Conservation (phyloP, 2,329 filamentous ascomycete genomes). For the Sporothrix schenckii region DNA sequence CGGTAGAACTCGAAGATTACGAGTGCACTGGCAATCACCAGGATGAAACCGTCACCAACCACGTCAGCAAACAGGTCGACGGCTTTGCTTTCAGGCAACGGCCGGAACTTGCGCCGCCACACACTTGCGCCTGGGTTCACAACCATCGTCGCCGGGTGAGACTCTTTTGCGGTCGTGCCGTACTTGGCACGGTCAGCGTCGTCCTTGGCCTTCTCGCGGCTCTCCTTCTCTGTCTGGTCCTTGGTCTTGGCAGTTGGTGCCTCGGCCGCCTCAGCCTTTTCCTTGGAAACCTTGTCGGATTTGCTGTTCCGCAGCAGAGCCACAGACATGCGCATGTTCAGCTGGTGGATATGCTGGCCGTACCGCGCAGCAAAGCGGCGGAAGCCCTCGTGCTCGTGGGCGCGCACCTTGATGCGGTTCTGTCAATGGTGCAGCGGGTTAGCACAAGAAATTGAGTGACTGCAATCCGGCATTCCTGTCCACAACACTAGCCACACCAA, state of each 20-base stretch:
- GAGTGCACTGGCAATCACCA: conserved; percentile 59
- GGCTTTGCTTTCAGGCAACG: conserved; percentile 66
- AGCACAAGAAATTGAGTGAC: conserved; percentile 2
- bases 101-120: conserved; percentile 64
- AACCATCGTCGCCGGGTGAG: conserved; percentile 44
- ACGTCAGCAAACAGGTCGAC: conserved; percentile 70
- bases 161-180: conserved; percentile 47
- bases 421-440: conserved; percentile 40
- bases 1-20: conserved; percentile 66
- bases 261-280: conserved; percentile 65
- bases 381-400: conserved; percentile 65
- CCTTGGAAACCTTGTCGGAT: conserved; percentile 61
- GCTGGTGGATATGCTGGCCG: conserved; percentile 66
- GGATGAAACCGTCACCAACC: conserved; percentile 64
- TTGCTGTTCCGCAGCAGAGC: conserved; percentile 60
- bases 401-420: conserved; percentile 68
- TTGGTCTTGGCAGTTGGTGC: conserved; percentile 67
- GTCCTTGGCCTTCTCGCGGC: conserved; percentile 49
- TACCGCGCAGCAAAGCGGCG: conserved; percentile 63
- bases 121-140: conserved; percentile 47
- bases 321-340: conserved; percentile 68
- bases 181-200: conserved; percentile 56
- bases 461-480: neutral
- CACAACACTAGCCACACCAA: neutral
- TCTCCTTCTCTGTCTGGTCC: conserved; percentile 60